Conservation (phyloP, 257 asterid species). For the Anisodus acutangulus region DNA sequence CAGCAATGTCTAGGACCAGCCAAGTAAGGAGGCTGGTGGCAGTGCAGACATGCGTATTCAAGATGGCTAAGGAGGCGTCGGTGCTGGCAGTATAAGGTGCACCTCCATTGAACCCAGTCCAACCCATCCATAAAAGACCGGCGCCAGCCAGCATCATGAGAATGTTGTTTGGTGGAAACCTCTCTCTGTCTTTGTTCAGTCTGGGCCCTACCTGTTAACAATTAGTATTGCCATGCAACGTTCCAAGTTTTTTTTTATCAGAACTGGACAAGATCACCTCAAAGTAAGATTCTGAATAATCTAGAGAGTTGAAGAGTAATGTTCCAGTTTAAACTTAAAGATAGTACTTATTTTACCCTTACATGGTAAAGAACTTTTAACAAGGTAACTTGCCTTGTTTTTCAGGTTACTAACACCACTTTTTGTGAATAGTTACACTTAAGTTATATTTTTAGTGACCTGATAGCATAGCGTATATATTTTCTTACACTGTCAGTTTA, state of each 20-base stretch:
- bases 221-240: background rate
- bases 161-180: conserved; percentile 52
- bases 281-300: background rate
- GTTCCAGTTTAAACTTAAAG: background rate
- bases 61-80: conserved; percentile 50
- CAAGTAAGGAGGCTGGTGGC: conserved; percentile 63
- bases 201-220: conserved; percentile 61
- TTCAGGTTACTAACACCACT: no score
- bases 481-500: no score
- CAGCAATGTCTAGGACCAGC: conserved; percentile 48
- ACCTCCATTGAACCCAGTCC: conserved; percentile 75
- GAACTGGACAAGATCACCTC: background rate
- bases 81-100: conserved; percentile 57
- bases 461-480: no score
- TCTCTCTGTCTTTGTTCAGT: conserved; percentile 44
- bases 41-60: conserved; percentile 65
- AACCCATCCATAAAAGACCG: conserved; percentile 67
- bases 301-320: background rate
- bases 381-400: no score
- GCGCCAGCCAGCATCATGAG: conserved; percentile 59
- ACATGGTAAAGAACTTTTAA: no score
- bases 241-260: background rate
- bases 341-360: no score
- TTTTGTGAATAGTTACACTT: no score
- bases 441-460: no score